A percentile compares a stretch with the other conserved stretches of the same genome.
Conservation (phyloP, 768 basidiomycete species). For the Macrolepiota albuminosa region DNA sequence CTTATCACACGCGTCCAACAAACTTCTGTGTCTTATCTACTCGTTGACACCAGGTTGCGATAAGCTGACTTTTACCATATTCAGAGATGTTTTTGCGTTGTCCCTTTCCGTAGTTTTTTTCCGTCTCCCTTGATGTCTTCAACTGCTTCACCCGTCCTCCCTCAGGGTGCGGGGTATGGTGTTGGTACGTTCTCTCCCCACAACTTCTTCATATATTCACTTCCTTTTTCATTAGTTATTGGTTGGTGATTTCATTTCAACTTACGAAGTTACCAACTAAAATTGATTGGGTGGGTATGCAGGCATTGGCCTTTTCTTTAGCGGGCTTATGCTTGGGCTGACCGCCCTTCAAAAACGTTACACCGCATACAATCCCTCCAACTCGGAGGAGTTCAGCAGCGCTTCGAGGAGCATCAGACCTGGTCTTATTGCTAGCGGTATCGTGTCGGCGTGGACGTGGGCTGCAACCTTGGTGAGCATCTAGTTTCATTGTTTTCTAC, state of each 20-base stretch:
- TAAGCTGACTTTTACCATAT: background rate
- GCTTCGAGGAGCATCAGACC: slow-evolving; percentile 83
- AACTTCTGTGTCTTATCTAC: background rate
- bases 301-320: slow-evolving; percentile 90
- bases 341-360: slow-evolving; percentile 83
- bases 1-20: background rate
- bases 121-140: background rate
- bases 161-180: slow-evolving; percentile 18
- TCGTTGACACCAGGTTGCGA: background rate
- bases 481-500: too few species aligned
- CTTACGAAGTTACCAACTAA: too few species aligned
- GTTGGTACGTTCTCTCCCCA: slow-evolving; percentile 15
- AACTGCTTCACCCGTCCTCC: slow-evolving; percentile 5
- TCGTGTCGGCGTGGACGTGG: slow-evolving; percentile 93
- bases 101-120: background rate
- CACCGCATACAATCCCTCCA: slow-evolving; percentile 73
- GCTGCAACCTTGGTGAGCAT: slow-evolving; percentile 78
- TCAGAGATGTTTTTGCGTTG: background rate
- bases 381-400: slow-evolving; percentile 79
- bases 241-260: slow-evolving; percentile 27
- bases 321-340: slow-evolving; percentile 71
- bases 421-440: slow-evolving; percentile 92
- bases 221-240: slow-evolving; percentile 28
- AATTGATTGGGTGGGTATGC: too few species aligned
- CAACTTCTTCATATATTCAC: too few species aligned